Conservation (phyloP, 805 yeast species). For the Candida verbasci region DNA sequence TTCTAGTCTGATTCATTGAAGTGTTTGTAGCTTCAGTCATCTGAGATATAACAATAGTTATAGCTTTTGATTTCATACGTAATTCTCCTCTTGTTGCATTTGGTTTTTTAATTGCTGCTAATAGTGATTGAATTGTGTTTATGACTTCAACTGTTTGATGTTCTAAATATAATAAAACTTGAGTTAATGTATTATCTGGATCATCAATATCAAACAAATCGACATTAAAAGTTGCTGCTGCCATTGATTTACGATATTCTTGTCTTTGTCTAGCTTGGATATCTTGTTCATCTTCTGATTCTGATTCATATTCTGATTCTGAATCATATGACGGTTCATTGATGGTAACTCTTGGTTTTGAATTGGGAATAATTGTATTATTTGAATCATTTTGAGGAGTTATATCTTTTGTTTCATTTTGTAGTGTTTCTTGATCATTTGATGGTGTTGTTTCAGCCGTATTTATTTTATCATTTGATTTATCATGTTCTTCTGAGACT, state of each 20-base stretch:
- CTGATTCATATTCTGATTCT: conserved; percentile 9
- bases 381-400: background rate
- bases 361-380: background rate
- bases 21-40: conserved; percentile 88
- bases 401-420: background rate
- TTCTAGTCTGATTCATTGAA: conserved; percentile 85
- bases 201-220: conserved; percentile 76
- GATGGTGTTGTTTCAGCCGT: conserved; percentile 32
- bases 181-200: conserved; percentile 85
- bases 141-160: conserved; percentile 93
- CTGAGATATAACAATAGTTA: conserved; percentile 70
- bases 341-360: conserved; percentile 3
- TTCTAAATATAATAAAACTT: conserved; percentile 78
- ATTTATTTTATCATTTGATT: conserved; percentile 12
- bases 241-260: conserved; percentile 43
- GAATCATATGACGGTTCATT: conserved; percentile 3
- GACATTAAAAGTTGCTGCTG: conserved; percentile 59
- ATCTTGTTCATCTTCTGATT: conserved; percentile 25
- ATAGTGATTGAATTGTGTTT: conserved; percentile 77
- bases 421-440: conserved; percentile 10
- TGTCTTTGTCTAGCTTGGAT: conserved; percentile 38
- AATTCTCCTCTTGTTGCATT: conserved; percentile 73
- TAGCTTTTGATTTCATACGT: conserved; percentile 69
- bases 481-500: conserved; percentile 9
- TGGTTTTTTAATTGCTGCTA: conserved; percentile 72